These are phyloP conservation scores for Phycomyces blakesleeanus DNA, from an alignment of 192 early-diverging fungal genomes.

Conservation along the genomic window DNA sequence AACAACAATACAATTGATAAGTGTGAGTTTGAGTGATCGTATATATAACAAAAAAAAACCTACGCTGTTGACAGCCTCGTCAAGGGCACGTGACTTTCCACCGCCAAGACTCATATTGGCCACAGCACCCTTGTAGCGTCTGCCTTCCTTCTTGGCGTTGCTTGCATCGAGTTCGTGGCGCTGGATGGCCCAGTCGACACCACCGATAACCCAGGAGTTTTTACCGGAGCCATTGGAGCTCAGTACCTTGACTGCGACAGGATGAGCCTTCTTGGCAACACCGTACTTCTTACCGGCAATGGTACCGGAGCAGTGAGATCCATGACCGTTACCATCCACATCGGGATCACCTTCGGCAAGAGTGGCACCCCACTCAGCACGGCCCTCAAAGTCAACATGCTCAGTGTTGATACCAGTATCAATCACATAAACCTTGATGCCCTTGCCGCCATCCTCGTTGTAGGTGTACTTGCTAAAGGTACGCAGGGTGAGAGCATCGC, in stretches of 20 bases:
- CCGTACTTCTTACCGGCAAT: constrained; percentile 81
- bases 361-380: constrained; percentile 78
- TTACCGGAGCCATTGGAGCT: constrained; percentile 80
- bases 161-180: constrained; percentile 47
- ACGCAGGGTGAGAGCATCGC: constrained; percentile 48
- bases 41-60: no score
- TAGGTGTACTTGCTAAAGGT: constrained; percentile 67
- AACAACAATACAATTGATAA: no score
- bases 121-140: constrained; percentile 71
- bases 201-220: constrained; percentile 74
- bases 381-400: constrained; percentile 87
- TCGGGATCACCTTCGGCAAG: constrained; percentile 59
- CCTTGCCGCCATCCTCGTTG: constrained; percentile 63
- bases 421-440: constrained; percentile 85
- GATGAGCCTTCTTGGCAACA: constrained; percentile 81
- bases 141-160: constrained; percentile 47
- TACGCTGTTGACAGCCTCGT: constrained; percentile 67
- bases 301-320: constrained; percentile 85
- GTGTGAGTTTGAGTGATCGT: no score
- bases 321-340: constrained; percentile 70
- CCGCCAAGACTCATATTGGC: constrained; percentile 96
- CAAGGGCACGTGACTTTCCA: constrained; percentile 70
- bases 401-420: constrained; percentile 84
- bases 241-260: constrained; percentile 93
- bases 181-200: constrained; percentile 61